These are phyloP conservation scores for Nymphaea thermarum DNA, from an alignment of 164 flowering plant species.

Conservation along the genomic window DNA sequence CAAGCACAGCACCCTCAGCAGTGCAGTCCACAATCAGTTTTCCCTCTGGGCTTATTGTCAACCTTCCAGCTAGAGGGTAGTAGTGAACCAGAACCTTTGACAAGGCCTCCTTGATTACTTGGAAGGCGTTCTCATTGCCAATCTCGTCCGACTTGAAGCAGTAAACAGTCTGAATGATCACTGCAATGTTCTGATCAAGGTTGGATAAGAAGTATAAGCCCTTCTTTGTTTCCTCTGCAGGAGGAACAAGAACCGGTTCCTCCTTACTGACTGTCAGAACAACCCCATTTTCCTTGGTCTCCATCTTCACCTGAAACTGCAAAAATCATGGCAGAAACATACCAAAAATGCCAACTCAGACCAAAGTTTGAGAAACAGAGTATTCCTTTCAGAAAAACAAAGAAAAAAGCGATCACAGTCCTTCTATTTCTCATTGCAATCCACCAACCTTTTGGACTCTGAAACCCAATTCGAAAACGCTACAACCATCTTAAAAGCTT, in stretches of 20 bases:
- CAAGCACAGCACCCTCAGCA: conserved; percentile 74
- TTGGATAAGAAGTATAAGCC: conserved; percentile 50
- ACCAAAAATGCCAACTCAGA: conserved; percentile 4
- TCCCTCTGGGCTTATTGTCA: conserved; percentile 55
- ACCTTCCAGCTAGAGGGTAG: conserved; percentile 67
- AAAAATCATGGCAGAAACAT: not conserved
- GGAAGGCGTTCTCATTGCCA: conserved; percentile 42
- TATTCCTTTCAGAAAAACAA: conserved; percentile 3
- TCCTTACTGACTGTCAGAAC: conserved; percentile 23
- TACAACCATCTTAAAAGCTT: too few relatives aligned
- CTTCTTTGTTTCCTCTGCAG: conserved; percentile 39
- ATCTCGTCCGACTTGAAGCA: conserved; percentile 37
- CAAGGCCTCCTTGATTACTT: conserved; percentile 52
- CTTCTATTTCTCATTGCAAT: too few relatives aligned
- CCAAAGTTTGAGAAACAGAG: not conserved
- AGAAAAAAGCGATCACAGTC: not conserved
- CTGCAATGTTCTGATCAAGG: conserved; percentile 63
- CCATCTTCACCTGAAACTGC: conserved; percentile 12
- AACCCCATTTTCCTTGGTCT: conserved; percentile 10
- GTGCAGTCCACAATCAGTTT: conserved; percentile 76
- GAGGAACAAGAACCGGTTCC: conserved; percentile 32
- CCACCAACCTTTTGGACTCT: too few relatives aligned
- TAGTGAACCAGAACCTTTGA: conserved; percentile 66
- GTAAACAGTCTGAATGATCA: conserved; percentile 47
- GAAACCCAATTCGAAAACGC: too few relatives aligned